Percentiles rank a stretch among this genome's conserved stretches.
Evolutionary conservation across 2,329 filamentous ascomycete genomes (phyloP).

Genomic region (Rhinocladiella mackenziei): DNA sequence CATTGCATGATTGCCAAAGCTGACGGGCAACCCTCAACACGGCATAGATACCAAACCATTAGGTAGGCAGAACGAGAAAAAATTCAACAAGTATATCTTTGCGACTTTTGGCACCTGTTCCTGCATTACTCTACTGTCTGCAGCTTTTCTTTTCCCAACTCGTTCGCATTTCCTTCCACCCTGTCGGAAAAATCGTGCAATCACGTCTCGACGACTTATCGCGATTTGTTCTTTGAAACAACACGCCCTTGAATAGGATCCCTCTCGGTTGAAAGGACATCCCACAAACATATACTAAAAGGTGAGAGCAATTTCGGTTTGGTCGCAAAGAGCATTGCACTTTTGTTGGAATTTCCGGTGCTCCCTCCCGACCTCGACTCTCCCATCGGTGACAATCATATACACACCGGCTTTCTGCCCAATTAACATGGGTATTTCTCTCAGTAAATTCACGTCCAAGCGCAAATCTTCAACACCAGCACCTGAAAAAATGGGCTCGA

Average conservation of each 20-base stretch:
- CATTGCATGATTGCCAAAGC: slow-evolving; percentile 1
- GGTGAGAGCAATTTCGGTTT: neutral
- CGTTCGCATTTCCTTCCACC: slow-evolving; percentile 4
- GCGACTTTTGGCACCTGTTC: slow-evolving; percentile 5
- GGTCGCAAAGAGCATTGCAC: neutral
- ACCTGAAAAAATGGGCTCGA: slow-evolving; percentile 17
- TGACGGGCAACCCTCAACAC: slow-evolving; percentile 7
- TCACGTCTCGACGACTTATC: slow-evolving; percentile 4
- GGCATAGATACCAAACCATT: neutral
- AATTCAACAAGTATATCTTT: slow-evolving; percentile 12
- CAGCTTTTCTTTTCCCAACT: slow-evolving; percentile 10
- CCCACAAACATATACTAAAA: neutral
- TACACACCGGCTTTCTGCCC: neutral
- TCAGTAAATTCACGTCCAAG: slow-evolving; percentile 16
- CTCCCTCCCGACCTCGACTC: neutral
- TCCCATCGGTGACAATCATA: neutral
- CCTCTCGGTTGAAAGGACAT: neutral
- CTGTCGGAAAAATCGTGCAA: slow-evolving; percentile 3
- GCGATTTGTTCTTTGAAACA: neutral
- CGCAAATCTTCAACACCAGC: slow-evolving; percentile 1
- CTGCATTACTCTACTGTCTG: slow-evolving; percentile 10
- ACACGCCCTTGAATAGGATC: neutral
- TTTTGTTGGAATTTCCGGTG: neutral
- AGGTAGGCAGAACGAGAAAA: slow-evolving; percentile 3
- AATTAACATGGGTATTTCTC: slow-evolving; percentile 1